A percentile compares a stretch with the other conserved stretches of the same genome.
Evolutionary conservation across 2,329 filamentous ascomycete species (phyloP).

Genomic region (Alternaria infectoria): DNA sequence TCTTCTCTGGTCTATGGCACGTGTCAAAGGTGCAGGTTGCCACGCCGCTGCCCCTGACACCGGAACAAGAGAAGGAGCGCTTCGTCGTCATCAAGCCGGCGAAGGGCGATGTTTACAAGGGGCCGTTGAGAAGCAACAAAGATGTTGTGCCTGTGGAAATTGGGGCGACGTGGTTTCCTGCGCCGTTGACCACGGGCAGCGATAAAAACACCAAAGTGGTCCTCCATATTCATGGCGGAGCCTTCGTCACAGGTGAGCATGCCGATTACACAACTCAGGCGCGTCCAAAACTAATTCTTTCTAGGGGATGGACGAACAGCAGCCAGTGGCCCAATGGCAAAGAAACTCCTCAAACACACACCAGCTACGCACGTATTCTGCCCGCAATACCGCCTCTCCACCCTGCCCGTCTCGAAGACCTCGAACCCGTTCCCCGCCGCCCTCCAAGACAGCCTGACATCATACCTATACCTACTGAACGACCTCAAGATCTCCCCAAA

Average conservation of each 20-base stretch:
- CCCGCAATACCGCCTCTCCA: constrained; percentile 58
- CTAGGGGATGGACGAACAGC: constrained; percentile 48
- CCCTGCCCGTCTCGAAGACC: constrained; percentile 42
- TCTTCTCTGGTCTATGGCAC: constrained; percentile 45
- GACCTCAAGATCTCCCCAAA: constrained; percentile 47
- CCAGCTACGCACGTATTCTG: constrained; percentile 50
- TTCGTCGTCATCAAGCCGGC: constrained; percentile 45
- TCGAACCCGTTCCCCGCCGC: constrained; percentile 59
- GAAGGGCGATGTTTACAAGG: constrained; percentile 30
- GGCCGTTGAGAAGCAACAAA: constrained; percentile 37
- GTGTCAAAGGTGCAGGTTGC: constrained; percentile 32
- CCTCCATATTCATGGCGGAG: constrained; percentile 59
- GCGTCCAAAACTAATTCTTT: too few relatives aligned
- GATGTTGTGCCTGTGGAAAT: constrained; percentile 47
- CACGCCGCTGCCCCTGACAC: constrained; percentile 42
- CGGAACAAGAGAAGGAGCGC: constrained; percentile 48
- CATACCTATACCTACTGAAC: constrained; percentile 55
- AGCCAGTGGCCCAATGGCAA: constrained; percentile 39
- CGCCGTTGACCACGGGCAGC: constrained; percentile 17
- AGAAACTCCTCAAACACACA: constrained; percentile 46
- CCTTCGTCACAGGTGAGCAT: constrained; percentile 51
- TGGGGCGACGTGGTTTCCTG: constrained; percentile 54
- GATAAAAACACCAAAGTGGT: constrained; percentile 43
- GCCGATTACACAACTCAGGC: too few relatives aligned
- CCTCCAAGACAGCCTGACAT: constrained; percentile 57